Evolutionary conservation across 2,329 filamentous ascomycete species (phyloP), one percentile per base, ranked within the genome.

Genomic region (Cryphonectria japonica): DNA sequence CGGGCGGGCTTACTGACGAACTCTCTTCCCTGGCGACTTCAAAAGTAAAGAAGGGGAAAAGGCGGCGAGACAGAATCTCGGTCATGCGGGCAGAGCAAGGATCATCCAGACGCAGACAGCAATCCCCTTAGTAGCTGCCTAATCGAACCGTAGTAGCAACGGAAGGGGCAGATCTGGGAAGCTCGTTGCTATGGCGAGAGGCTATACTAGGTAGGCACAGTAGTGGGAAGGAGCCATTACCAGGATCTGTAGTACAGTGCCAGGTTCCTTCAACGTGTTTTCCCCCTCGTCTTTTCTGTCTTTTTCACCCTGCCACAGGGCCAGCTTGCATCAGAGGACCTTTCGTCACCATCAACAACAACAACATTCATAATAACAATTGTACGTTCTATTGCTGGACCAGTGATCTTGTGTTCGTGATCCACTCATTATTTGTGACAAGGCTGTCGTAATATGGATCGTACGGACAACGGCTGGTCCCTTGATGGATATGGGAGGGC

Each of bases 21-120:
- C 8, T 11, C 14, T 11, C 14, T 37, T 63, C 41, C 22, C 37
- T 61, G 32, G 37, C 5, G 14, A 29, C 29, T 19, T 34, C 26
- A 46, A 34, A 50, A 65, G 26, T 46, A n/a, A 65, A 3, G 34
- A 34, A 3, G 34, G 6, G 6, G 34, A 14, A 26, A 13, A 14
- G 26, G 29, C 63, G 22, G 29, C 43, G 19, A 61, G 59, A 65
- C 67, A 71, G 46, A 43, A 26, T 37, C 50, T 63, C 63, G 68
- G 68, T 41, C 64, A 39, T 57, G 50, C 32, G 46, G 64, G 64
- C 29, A 57, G 59, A n/a, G 39, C 46, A 52, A 32, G 67, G 59
- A 63, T 57, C 19, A 60, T 29, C 39, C 19, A 37, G 37, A 5
- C 70, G 61, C 46, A 68, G 65, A 50, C 57, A 46, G 14, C 41